Conservation (phyloP, 2,329 filamentous ascomycete genomes). For the Elsinoe fawcettii region DNA sequence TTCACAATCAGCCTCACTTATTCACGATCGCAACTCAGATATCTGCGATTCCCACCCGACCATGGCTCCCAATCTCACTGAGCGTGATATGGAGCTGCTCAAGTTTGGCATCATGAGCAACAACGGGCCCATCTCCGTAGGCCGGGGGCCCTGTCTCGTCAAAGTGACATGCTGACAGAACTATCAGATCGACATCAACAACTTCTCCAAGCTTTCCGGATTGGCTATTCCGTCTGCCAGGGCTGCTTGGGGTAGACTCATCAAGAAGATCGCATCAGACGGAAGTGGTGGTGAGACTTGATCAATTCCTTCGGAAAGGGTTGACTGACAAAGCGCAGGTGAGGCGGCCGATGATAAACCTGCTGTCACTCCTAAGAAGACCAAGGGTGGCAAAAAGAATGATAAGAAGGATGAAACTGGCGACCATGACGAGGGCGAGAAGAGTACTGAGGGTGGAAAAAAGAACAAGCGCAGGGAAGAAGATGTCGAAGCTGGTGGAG, state of each 20-base stretch:
- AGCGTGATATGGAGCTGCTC: slow-evolving; percentile 1
- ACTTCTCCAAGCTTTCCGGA: slow-evolving; percentile 19
- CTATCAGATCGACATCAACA: slow-evolving; percentile 21
- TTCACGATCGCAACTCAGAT: no score
- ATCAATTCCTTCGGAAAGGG: not conserved
- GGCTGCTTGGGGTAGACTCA: slow-evolving; percentile 45
- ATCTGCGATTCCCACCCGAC: no score
- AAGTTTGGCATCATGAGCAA: not conserved
- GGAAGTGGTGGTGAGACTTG: not conserved
- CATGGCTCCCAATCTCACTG: not conserved
- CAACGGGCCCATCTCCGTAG: not conserved
- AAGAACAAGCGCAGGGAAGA: not conserved
- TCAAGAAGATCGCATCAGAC: slow-evolving; percentile 34
- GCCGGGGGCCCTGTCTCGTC: no score
- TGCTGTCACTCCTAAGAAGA: not conserved
- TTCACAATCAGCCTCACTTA: no score
- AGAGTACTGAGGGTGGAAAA: not conserved
- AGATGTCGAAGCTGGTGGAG: not conserved
- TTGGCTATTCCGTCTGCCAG: slow-evolving; percentile 20
- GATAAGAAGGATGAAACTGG: not conserved
- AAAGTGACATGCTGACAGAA: not conserved
- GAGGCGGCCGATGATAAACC: not conserved
- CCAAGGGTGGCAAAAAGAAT: not conserved
- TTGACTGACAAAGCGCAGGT: not conserved
- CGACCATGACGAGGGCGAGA: not conserved